Evolutionary conservation across 176 grass and related monocot genomes (phyloP).

Genomic region (Neostapfia colusana): DNA sequence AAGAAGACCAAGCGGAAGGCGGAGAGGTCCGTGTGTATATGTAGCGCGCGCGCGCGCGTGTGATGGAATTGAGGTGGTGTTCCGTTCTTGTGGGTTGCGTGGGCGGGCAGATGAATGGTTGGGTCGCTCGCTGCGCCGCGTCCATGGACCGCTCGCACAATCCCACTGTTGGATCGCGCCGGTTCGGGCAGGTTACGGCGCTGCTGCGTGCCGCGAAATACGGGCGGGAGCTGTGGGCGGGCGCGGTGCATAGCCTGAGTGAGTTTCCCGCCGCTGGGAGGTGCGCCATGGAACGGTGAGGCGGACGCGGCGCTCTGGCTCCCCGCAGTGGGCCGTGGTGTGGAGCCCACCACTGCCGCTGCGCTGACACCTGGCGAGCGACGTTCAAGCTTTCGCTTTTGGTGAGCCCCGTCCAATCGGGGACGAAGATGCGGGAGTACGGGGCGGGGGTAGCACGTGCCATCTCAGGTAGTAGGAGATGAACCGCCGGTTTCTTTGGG

Average conservation of each 20-base stretch:
- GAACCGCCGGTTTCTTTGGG: not conserved
- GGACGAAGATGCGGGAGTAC: not conserved
- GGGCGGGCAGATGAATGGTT: not conserved
- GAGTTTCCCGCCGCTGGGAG: accelerated
- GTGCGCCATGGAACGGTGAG: not conserved
- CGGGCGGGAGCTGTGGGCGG: accelerated
- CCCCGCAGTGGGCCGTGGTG: not conserved
- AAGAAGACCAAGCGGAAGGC: not conserved
- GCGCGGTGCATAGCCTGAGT: not conserved
- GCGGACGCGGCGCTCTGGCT: constrained; percentile 19
- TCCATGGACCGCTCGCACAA: not conserved
- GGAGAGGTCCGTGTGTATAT: constrained; percentile 6
- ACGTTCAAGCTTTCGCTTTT: not conserved
- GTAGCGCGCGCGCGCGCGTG: not conserved
- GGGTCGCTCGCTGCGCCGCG: not conserved
- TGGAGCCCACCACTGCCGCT: not conserved
- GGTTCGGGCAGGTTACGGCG: not conserved
- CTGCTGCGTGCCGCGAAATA: not conserved
- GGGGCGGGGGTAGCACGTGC: not conserved
- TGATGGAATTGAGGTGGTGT: not conserved
- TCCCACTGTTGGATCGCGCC: not conserved
- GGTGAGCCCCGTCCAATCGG: not conserved
- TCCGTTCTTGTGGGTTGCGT: not conserved
- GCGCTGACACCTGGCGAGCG: constrained; percentile 19
- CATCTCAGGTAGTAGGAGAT: not conserved